Percentiles rank a stretch among this genome's conserved stretches.
phyloP scores from a whole-genome alignment of 805 yeast genomes.

The Candida berthetii region DNA sequence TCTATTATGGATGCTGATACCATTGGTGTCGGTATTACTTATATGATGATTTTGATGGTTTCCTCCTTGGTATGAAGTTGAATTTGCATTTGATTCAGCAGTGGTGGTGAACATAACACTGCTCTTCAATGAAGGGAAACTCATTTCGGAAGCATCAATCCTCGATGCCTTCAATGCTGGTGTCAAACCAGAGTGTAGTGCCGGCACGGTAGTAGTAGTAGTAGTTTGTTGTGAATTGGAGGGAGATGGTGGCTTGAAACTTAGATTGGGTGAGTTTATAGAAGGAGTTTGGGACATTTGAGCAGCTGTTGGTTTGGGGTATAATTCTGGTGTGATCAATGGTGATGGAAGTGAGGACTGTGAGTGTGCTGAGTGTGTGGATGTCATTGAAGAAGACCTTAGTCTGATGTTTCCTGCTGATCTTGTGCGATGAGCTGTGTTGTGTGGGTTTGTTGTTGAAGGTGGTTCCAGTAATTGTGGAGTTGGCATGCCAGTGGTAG shows the following conservation, averaged over 20 bases:
- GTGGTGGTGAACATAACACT: too few species aligned
- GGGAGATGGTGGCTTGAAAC: too few species aligned
- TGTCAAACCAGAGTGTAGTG: neutral
- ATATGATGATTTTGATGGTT: neutral
- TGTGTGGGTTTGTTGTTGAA: neutral
- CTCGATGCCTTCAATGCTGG: neutral
- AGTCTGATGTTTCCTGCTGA: neutral
- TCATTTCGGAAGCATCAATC: neutral
- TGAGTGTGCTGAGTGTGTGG: neutral
- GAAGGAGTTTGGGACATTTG: neutral
- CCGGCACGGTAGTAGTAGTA: slow-evolving; percentile 2
- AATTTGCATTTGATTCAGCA: neutral
- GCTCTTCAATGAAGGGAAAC: neutral
- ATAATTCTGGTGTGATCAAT: slow-evolving; percentile 19
- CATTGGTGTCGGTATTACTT: too few species aligned
- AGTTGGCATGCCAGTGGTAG: too few species aligned
- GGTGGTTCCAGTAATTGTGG: too few species aligned
- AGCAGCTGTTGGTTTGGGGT: slow-evolving; percentile 5
- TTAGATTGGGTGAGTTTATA: too few species aligned
- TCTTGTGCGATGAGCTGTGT: neutral
- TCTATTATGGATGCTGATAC: too few species aligned
- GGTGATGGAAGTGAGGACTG: slow-evolving; percentile 15
- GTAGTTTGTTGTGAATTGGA: neutral
- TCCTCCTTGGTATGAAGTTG: neutral
- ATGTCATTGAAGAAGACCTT: neutral